Conservation (phyloP, 2,329 filamentous ascomycete genomes). For the Microcyclospora tardicrescens region DNA sequence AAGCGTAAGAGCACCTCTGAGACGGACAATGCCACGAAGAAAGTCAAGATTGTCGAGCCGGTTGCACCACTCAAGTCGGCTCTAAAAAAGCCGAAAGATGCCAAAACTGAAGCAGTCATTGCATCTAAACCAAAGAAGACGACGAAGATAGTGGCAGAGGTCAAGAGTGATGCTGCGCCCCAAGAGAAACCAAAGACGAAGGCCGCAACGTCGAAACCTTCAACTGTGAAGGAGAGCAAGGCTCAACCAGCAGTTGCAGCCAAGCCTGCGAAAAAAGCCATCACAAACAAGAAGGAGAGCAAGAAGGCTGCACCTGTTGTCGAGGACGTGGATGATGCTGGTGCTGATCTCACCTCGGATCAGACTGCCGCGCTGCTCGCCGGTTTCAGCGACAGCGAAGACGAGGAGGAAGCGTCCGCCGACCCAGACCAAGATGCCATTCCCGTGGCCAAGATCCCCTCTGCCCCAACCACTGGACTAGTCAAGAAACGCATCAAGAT, state of each 20-base stretch:
- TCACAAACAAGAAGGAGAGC: background rate
- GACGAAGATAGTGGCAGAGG: conserved; percentile 4
- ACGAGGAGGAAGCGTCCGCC: conserved; percentile 27
- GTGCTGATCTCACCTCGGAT: conserved; percentile 26
- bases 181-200: conserved; percentile 4
- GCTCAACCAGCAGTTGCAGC: background rate
- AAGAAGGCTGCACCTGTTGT: conserved; percentile 3
- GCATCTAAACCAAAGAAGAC: conserved; percentile 6
- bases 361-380: conserved; percentile 39
- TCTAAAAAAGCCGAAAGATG: conserved; percentile 16
- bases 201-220: conserved; percentile 2
- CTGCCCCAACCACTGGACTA: conserved; percentile 20
- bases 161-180: conserved; percentile 4
- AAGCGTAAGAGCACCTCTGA: conserved; percentile 26
- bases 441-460: conserved; percentile 24
- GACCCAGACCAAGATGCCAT: conserved; percentile 26
- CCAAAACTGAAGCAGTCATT: conserved; percentile 1
- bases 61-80: conserved; percentile 20
- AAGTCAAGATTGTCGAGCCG: conserved; percentile 22
- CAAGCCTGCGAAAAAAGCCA: background rate
- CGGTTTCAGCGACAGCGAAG: conserved; percentile 37
- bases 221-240: conserved; percentile 7
- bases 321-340: conserved; percentile 18
- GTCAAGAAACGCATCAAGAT: conserved; percentile 34
- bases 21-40: conserved; percentile 19